Evolutionary conservation across 208 protist genomes (phyloP), one percentile per base, ranked within the genome.

Genomic region (Balamuthia mandrillaris): DNA sequence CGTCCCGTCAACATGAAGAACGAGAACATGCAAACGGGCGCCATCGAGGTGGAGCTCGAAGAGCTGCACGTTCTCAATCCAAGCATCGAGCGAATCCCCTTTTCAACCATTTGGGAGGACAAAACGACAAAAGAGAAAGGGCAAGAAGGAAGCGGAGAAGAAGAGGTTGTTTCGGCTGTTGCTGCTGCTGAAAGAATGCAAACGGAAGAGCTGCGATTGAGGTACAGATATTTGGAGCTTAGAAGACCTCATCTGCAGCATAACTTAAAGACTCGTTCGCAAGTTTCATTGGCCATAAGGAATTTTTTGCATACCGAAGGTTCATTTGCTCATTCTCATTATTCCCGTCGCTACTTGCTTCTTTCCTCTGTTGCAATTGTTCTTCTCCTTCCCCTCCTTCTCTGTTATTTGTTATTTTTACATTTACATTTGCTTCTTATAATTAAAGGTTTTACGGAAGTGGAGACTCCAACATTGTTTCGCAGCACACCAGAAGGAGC

Each of bases 381-480:
- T 63, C n/a, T 35, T 6, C 54, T 49, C 78, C 0, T 21, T 41
- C 5, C 29, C 44, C 1, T 16, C 42, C 35, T 49, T 16, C 33
- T 6, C n/a, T 21, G 33, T 27, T 65, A 21, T n/a, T 24, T 70
- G 45, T 39, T 42, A 16, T 12, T 21, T 27, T 31, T 24, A 79
- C 4, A 79, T n/a, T 4, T n/a, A 41, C 24, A 54, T 2, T 18
- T 1, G 18, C 21, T 68, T 45, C 42, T 47, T 87, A 31, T 24
- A 7, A 10, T 10, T 16, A 31, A 87, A 42, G 16, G 81, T 3
- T 94, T 94, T 68, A 9, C 92, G 3, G 93, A 94, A 52, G 87
- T 95, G 1, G 93, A 95, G 61, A 95, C 93, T 45, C 93, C 93
- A 6, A 93, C 88, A 4, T 78, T 95, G 0, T 92, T 94, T 33